Evolutionary conservation across 2,329 filamentous ascomycete species (phyloP), one percentile per base, ranked within the genome.

Genomic region (Cryphonectria radicalis): DNA sequence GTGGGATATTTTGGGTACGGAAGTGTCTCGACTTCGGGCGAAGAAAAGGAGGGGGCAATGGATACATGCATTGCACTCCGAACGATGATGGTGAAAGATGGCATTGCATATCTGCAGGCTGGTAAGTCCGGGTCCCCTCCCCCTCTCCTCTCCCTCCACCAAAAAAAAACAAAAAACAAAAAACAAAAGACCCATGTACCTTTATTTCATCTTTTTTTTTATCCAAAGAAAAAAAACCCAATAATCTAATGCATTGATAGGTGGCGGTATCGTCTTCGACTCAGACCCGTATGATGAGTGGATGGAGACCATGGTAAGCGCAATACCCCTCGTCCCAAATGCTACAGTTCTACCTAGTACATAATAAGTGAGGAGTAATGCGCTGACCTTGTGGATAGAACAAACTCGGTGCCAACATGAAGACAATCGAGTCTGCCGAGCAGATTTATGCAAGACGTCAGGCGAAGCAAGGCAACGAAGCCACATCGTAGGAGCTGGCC

Each of bases 1-100:
- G 95, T 98, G 0, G 96, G 96, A 1, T 99, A 98, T 83, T 99
- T 98, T 81, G 95, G 95, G 13, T 98, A 97, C 78, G 90, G 90
- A 73, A 89, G 88, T 67, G 88, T 95, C 63, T 89, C 91, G 65
- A 82, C 84, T 10, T 86, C 91, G 59, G 92, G 91, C 0, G 67
- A 85, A 80, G 85, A 89, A 70, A 84, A 86, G 14, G 92, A 97
- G 77, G 95, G 95, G 8, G 93, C 93, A 32, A 98, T 98, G 95
- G 95, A 98, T 77, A 97, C 93, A 11, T 91, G 89, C 77, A 91
- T 91, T 76, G 89, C 89, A 19, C 86, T 98, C 78, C 88, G 96
- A 62, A 99, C 96, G 7, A 99, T 99, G 96, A 82, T 98, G 78
- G 88, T 95, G 73, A 98, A 97, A 84, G 93, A 97, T 72, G 93